These are phyloP conservation scores for Mucor plumbeus DNA, from an alignment of 371 early-diverging fungal species.

Conservation along the genomic window DNA sequence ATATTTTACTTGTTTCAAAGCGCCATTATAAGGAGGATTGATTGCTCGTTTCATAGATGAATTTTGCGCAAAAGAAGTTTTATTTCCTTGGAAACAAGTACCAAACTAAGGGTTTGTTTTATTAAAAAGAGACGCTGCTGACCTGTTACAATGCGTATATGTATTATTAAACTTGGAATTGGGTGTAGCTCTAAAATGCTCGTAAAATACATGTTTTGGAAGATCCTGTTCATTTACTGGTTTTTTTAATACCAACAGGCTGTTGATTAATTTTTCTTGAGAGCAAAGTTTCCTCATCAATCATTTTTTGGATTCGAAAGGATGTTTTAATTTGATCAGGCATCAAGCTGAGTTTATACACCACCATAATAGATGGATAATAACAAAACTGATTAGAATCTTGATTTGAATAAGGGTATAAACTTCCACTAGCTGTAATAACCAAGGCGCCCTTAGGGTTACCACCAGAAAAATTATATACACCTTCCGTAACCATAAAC, in stretches of 20 bases:
- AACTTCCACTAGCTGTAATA: not conserved
- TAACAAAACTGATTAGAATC: not conserved
- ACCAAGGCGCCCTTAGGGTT: not conserved
- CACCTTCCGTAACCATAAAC: not conserved
- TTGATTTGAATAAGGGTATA: not conserved
- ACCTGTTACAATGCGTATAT: no score
- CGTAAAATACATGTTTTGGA: not conserved
- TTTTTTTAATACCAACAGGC: not conserved
- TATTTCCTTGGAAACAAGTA: no score
- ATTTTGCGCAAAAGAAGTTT: no score
- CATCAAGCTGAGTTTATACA: not conserved
- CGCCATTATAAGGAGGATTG: no score
- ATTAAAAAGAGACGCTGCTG: no score
- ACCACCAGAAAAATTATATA: not conserved
- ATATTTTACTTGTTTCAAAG: no score
- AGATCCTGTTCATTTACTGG: not conserved
- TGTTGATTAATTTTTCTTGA: not conserved
- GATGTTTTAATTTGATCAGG: not conserved
- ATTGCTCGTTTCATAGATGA: no score
- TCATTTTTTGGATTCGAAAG: not conserved
- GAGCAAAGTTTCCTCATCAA: not conserved
- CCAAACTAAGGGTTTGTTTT: no score
- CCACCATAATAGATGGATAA: not conserved
- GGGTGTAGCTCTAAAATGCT: no score
- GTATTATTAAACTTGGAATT: no score